These are phyloP conservation scores for Alnus rubra DNA, from an alignment of 306 rosid genomes.

Conservation along the genomic window DNA sequence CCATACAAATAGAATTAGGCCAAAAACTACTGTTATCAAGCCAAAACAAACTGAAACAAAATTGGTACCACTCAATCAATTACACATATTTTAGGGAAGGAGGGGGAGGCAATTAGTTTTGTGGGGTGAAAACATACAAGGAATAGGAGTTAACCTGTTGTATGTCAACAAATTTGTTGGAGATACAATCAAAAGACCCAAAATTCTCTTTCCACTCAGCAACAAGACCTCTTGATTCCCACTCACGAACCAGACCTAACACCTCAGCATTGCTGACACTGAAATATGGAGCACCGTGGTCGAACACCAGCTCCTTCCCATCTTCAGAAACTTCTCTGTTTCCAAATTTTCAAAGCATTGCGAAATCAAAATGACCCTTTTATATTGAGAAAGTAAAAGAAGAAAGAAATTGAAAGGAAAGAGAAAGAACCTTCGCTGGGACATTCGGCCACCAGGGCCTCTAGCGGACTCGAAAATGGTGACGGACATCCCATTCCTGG, in stretches of 20 bases:
- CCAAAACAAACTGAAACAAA: background rate
- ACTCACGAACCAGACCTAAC: conserved; percentile 54
- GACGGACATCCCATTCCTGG: conserved; percentile 69
- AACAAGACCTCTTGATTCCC: conserved; percentile 74
- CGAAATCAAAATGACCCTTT: conserved; percentile 19
- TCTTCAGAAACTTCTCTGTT: conserved; percentile 72
- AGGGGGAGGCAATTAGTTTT: background rate
- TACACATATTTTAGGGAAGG: background rate
- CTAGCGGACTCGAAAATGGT: conserved; percentile 86
- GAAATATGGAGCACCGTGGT: conserved; percentile 90
- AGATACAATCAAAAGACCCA: conserved; percentile 63
- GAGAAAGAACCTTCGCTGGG: conserved; percentile 64
- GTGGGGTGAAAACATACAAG: background rate
- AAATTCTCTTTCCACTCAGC: conserved; percentile 83
- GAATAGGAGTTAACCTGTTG: conserved; percentile 56
- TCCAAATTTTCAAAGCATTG: conserved; percentile 19
- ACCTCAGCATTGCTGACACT: conserved; percentile 59
- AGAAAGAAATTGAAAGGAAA: background rate
- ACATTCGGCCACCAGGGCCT: conserved; percentile 98
- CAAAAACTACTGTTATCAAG: background rate
- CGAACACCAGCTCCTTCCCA: conserved; percentile 80
- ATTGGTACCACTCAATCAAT: background rate
- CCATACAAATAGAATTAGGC: background rate
- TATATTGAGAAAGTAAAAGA: background rate
- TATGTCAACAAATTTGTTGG: conserved; percentile 48